A percentile compares a stretch with the other conserved stretches of the same genome.
These are phyloP conservation scores for Chytridium lagenaria DNA, from an alignment of 371 early-diverging fungal genomes.

Conservation along the genomic window DNA sequence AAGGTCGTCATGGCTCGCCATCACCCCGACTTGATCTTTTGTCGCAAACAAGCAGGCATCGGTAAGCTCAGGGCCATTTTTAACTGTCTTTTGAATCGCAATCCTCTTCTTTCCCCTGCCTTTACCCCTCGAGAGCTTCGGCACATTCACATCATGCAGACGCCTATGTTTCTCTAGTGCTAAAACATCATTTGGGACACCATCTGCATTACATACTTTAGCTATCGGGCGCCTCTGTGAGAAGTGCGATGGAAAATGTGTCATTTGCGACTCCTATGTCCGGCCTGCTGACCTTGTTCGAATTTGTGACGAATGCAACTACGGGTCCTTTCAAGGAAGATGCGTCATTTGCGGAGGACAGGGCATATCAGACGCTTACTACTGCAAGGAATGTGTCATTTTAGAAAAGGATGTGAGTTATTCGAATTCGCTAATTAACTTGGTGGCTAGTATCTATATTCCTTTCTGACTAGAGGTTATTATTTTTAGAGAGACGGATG, in stretches of 20 bases:
- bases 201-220: too few relatives aligned
- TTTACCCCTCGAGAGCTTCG: background rate
- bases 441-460: too few relatives aligned
- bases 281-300: conserved; percentile 85
- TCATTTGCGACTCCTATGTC: conserved; percentile 95
- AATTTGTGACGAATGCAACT: conserved; percentile 97
- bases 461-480: background rate
- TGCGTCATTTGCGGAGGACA: conserved; percentile 93
- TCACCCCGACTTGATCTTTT: conserved; percentile 87
- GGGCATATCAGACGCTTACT: conserved; percentile 95
- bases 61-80: conserved; percentile 44
- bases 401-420: conserved; percentile 86
- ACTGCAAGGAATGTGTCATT: conserved; percentile 90
- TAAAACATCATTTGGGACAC: too few relatives aligned
- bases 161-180: too few relatives aligned
- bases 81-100: background rate
- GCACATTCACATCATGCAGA: background rate
- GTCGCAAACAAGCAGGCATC: conserved; percentile 94
- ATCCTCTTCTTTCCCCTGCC: background rate
- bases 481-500: conserved; percentile 85
- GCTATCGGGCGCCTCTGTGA: conserved; percentile 96
- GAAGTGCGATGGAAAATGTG: conserved; percentile 93
- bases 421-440: background rate
- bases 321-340: conserved; percentile 86
- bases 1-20: conserved; percentile 55